Percentiles rank a stretch among this genome's conserved stretches.
phyloP scores from a whole-genome alignment of 352 stramenopile species.

The Blastocystis hominis region DNA sequence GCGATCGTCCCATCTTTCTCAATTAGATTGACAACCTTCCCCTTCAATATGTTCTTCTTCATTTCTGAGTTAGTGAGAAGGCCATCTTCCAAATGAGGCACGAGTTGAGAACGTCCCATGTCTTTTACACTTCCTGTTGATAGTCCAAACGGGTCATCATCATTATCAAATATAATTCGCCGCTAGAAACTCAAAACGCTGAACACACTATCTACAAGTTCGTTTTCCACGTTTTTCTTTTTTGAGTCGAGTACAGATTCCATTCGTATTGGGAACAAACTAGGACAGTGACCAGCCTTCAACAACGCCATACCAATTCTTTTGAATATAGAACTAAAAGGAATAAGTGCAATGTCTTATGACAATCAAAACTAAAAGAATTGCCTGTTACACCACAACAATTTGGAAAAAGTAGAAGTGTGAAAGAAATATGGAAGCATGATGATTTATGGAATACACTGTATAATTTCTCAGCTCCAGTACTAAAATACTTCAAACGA shows the following conservation, averaged over 20 bases:
- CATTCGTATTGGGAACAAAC: neutral
- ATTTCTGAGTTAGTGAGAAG: neutral
- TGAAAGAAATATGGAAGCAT: too few relatives aligned
- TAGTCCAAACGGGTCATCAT: constrained; percentile 9
- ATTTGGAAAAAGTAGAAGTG: too few relatives aligned
- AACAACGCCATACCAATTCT: too few relatives aligned
- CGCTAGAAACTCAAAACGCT: neutral
- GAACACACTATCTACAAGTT: neutral
- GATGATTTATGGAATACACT: too few relatives aligned
- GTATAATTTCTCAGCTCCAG: too few relatives aligned
- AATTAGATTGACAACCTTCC: neutral
- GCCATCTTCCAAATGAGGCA: neutral
- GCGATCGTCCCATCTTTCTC: neutral
- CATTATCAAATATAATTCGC: constrained; percentile 3
- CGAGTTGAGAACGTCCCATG: neutral
- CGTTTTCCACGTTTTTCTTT: neutral
- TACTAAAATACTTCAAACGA: too few relatives aligned
- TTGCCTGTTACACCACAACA: too few relatives aligned
- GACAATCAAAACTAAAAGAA: too few relatives aligned
- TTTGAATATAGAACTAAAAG: too few relatives aligned
- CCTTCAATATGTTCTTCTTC: neutral
- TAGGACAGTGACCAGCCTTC: neutral
- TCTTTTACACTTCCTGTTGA: neutral
- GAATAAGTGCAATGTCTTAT: too few relatives aligned
- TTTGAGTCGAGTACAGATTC: constrained; percentile 5